These are phyloP conservation scores for Boletellus emodensis DNA, from an alignment of 768 basidiomycete species.

Conservation along the genomic window DNA sequence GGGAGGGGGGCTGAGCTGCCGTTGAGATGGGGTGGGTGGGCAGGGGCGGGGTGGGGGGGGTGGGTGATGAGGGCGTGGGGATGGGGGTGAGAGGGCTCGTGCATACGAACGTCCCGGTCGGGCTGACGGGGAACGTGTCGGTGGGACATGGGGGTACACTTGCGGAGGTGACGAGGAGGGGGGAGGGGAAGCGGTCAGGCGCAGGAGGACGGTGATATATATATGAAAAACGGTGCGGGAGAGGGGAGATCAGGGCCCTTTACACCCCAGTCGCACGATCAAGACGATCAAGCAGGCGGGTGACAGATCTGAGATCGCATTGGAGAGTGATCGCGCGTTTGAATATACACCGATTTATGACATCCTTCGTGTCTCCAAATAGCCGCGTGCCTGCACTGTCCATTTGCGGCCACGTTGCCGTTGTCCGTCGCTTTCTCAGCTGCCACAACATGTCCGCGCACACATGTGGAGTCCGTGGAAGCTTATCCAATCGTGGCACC, in stretches of 20 bases:
- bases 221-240: slow-evolving; percentile 43
- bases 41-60: slow-evolving; percentile 32
- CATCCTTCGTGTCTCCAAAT: slow-evolving; percentile 38
- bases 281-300: slow-evolving; percentile 52
- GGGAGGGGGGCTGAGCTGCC: slow-evolving; percentile 43
- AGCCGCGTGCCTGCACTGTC: slow-evolving; percentile 53
- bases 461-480: slow-evolving; percentile 34
- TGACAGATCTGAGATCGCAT: slow-evolving; percentile 36
- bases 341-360: slow-evolving; percentile 32
- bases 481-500: slow-evolving; percentile 34
- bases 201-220: slow-evolving; percentile 50
- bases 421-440: slow-evolving; percentile 35
- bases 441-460: slow-evolving; percentile 33
- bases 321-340: slow-evolving; percentile 41
- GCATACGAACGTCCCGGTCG: slow-evolving; percentile 61
- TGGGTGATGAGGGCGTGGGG: slow-evolving; percentile 42
- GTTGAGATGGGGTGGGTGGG: slow-evolving; percentile 46
- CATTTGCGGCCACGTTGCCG: slow-evolving; percentile 45
- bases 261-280: slow-evolving; percentile 55
- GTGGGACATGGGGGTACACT: slow-evolving; percentile 48
- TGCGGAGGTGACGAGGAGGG: slow-evolving; percentile 39
- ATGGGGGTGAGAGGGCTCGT: slow-evolving; percentile 40
- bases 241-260: slow-evolving; percentile 42
- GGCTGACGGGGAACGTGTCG: slow-evolving; percentile 57
- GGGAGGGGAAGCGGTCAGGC: slow-evolving; percentile 46